Evolutionary conservation across 1,284 basidiomycete species (phyloP).

Genomic region (Agaricales sp.): DNA sequence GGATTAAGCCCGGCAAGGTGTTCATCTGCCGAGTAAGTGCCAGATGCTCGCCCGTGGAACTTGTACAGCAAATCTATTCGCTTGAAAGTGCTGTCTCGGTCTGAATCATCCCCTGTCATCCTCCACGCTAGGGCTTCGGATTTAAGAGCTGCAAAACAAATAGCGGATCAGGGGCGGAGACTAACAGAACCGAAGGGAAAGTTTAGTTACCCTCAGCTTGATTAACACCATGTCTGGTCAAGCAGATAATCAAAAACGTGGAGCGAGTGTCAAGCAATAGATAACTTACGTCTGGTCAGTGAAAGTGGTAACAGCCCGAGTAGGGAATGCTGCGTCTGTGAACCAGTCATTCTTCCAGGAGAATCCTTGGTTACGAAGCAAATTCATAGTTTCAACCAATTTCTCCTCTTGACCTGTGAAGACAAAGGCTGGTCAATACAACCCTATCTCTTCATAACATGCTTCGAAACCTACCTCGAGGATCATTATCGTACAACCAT

Average conservation of each 20-base stretch:
- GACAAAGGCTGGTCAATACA: neutral
- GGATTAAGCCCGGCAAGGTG: slow-evolving; percentile 27
- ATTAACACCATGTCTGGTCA: slow-evolving; percentile 27
- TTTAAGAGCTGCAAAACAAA: slow-evolving; percentile 21
- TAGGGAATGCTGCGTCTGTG: slow-evolving; percentile 23
- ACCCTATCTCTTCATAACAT: neutral
- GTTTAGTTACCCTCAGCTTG: slow-evolving; percentile 22
- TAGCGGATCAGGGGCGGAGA: neutral
- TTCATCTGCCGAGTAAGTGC: slow-evolving; percentile 29
- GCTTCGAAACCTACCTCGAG: slow-evolving; percentile 16
- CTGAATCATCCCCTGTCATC: slow-evolving; percentile 25
- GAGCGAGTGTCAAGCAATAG: neutral
- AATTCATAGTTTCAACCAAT: slow-evolving; percentile 27
- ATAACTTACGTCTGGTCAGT: slow-evolving; percentile 20
- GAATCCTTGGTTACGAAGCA: slow-evolving; percentile 24
- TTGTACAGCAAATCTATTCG: slow-evolving; percentile 25
- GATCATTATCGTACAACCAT: slow-evolving; percentile 28
- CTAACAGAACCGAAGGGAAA: neutral
- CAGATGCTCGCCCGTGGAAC: slow-evolving; percentile 26
- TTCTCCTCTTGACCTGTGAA: slow-evolving; percentile 20
- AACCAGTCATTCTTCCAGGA: slow-evolving; percentile 32
- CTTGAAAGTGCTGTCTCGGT: slow-evolving; percentile 26
- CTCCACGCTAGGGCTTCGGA: slow-evolving; percentile 30
- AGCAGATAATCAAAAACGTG: neutral
- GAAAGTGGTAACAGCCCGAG: slow-evolving; percentile 18